These are phyloP conservation scores for Ophiorrhiza pumila DNA, from an alignment of 257 asterid genomes.

Conservation along the genomic window DNA sequence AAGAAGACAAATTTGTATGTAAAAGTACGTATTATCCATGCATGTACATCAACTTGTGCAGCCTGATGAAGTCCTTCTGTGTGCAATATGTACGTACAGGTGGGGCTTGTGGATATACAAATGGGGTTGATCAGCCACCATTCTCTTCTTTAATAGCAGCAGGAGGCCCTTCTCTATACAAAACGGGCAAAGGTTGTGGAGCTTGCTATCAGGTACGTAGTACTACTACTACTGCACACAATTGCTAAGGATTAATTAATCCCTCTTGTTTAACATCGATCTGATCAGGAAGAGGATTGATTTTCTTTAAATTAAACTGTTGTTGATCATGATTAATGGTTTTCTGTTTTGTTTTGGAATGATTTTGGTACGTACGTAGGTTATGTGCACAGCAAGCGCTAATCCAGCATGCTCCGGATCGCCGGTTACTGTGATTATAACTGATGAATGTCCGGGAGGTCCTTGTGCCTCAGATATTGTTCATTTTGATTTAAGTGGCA, in stretches of 20 bases:
- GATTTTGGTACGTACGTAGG: no score
- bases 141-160: slow-evolving; percentile 72
- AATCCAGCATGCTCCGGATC: slow-evolving; percentile 63
- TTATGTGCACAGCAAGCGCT: slow-evolving; percentile 44
- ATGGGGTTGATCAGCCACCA: slow-evolving; percentile 61
- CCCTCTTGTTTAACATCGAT: no score
- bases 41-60: background rate
- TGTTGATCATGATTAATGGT: background rate
- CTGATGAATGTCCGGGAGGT: slow-evolving; percentile 67
- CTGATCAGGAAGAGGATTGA: no score
- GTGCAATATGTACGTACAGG: slow-evolving; percentile 34
- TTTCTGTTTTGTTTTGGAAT: background rate
- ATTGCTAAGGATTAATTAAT: no score
- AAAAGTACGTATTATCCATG: background rate
- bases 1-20: background rate
- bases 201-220: slow-evolving; percentile 77
- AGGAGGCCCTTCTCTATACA: slow-evolving; percentile 56
- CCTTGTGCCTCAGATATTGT: slow-evolving; percentile 47
- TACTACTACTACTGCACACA: no score
- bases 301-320: no score
- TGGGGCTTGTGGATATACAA: slow-evolving; percentile 80
- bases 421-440: slow-evolving; percentile 72
- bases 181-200: slow-evolving; percentile 71
- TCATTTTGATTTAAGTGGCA: slow-evolving; percentile 78
- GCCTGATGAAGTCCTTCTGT: no score